phyloP scores from a whole-genome alignment of 2,329 filamentous ascomycete species.

The Nothophoma quercina region DNA sequence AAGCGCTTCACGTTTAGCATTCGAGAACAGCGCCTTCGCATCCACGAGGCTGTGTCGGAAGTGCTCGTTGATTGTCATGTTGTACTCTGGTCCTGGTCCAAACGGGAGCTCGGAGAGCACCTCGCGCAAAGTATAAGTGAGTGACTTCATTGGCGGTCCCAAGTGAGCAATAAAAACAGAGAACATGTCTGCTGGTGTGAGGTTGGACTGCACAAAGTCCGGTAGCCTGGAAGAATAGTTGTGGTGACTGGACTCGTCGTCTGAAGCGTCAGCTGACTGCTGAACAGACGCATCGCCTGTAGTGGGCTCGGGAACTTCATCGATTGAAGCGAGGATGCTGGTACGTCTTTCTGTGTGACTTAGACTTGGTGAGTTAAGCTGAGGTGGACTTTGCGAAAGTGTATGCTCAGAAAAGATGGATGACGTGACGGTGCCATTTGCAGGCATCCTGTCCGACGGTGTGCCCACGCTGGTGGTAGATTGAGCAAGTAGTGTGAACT shows the following conservation, averaged over 20 bases:
- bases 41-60: conserved; percentile 82
- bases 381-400: conserved; percentile 34
- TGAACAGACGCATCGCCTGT: conserved; percentile 35
- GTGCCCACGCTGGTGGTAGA: conserved; percentile 38
- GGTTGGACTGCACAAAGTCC: conserved; percentile 37
- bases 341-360: conserved; percentile 42
- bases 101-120: conserved; percentile 90
- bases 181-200: conserved; percentile 82
- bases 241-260: conserved; percentile 34
- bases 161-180: conserved; percentile 86
- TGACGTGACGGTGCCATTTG: conserved; percentile 32
- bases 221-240: conserved; percentile 31
- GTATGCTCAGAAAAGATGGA: conserved; percentile 34
- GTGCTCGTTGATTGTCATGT: conserved; percentile 78
- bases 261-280: conserved; percentile 38
- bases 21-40: conserved; percentile 80
- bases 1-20: conserved; percentile 77
- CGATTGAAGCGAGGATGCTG: conserved; percentile 53
- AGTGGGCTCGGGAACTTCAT: conserved; percentile 50
- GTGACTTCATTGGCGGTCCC: conserved; percentile 93
- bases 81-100: conserved; percentile 69
- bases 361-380: conserved; percentile 38
- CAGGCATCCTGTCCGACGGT: conserved; percentile 19
- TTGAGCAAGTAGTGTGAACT: conserved; percentile 84
- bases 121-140: conserved; percentile 89